phyloP scores from a whole-genome alignment of 768 basidiomycete genomes.

The Tylopilus plumbeoviolaceoides region DNA sequence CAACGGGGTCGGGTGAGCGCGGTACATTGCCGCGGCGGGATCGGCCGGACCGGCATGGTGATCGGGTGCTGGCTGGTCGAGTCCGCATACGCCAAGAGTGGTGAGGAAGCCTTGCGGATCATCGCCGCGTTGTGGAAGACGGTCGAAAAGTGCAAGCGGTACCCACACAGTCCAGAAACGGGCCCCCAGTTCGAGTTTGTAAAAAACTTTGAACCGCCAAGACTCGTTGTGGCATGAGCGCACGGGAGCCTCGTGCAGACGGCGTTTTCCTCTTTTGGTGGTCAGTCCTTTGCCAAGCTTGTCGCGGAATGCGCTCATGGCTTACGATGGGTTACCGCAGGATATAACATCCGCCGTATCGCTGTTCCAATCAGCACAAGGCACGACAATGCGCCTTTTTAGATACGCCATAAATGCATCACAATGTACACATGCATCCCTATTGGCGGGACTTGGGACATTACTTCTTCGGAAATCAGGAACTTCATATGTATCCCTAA shows the following conservation, averaged over 20 bases:
- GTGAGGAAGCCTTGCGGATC: slow-evolving; percentile 58
- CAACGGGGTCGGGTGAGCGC: slow-evolving; percentile 56
- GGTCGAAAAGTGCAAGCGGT: slow-evolving; percentile 74
- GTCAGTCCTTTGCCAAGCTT: background rate
- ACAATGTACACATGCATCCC: slow-evolving; percentile 28
- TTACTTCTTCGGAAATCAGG: slow-evolving; percentile 3
- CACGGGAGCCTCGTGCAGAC: background rate
- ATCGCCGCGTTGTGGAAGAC: slow-evolving; percentile 69
- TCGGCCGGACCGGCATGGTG: slow-evolving; percentile 61
- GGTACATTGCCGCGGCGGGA: slow-evolving; percentile 78
- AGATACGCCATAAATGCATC: slow-evolving; percentile 16
- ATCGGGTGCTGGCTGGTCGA: slow-evolving; percentile 77
- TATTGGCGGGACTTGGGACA: slow-evolving; percentile 14
- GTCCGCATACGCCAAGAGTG: slow-evolving; percentile 55
- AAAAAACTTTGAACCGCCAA: slow-evolving; percentile 43
- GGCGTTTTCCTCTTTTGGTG: background rate
- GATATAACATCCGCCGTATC: slow-evolving; percentile 1
- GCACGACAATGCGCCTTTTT: background rate
- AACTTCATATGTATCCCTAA: slow-evolving; percentile 20
- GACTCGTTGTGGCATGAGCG: slow-evolving; percentile 18
- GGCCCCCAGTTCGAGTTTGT: slow-evolving; percentile 78
- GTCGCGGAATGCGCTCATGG: background rate
- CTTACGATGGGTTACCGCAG: background rate
- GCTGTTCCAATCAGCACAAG: background rate
- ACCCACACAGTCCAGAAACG: slow-evolving; percentile 76